Evolutionary conservation across 75 land plant species (phyloP).

Genomic region (Picea sitchensis): DNA sequence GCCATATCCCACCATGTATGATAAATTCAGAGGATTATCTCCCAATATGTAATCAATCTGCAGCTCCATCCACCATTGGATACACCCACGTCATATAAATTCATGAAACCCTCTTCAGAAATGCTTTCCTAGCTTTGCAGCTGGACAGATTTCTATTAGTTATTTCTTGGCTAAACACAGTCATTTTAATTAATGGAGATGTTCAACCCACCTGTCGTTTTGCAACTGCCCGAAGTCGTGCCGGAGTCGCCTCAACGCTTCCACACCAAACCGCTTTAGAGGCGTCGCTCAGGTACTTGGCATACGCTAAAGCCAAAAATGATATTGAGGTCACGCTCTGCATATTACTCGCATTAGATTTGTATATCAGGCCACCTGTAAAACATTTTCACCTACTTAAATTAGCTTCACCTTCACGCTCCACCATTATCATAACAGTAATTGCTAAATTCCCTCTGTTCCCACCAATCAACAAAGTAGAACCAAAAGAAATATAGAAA

Average conservation of each 20-base stretch:
- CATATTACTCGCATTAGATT: slow-evolving; percentile 73
- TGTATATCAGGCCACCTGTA: slow-evolving; percentile 84
- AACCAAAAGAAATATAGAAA: no score
- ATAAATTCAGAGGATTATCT: slow-evolving; percentile 46
- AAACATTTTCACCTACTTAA: no score
- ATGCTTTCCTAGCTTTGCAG: no score
- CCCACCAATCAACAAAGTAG: no score
- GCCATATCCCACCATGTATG: slow-evolving; percentile 82
- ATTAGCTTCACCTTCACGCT: no score
- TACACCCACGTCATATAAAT: neutral
- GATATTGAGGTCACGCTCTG: slow-evolving; percentile 87
- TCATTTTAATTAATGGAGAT: neutral
- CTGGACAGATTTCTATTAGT: no score
- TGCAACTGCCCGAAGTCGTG: slow-evolving; percentile 45
- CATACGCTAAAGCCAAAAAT: slow-evolving; percentile 72
- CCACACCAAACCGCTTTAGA: slow-evolving; percentile 61
- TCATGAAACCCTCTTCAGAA: neutral
- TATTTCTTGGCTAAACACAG: no score
- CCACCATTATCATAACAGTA: no score
- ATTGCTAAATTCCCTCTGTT: no score
- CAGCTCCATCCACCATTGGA: slow-evolving; percentile 7
- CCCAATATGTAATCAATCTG: slow-evolving; percentile 80
- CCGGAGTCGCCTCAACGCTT: slow-evolving; percentile 23
- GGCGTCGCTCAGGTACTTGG: slow-evolving; percentile 66
- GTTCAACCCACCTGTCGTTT: slow-evolving; percentile 53